phyloP scores from a whole-genome alignment of 148 eudicot species.

The Camellia lanceoleosa region DNA sequence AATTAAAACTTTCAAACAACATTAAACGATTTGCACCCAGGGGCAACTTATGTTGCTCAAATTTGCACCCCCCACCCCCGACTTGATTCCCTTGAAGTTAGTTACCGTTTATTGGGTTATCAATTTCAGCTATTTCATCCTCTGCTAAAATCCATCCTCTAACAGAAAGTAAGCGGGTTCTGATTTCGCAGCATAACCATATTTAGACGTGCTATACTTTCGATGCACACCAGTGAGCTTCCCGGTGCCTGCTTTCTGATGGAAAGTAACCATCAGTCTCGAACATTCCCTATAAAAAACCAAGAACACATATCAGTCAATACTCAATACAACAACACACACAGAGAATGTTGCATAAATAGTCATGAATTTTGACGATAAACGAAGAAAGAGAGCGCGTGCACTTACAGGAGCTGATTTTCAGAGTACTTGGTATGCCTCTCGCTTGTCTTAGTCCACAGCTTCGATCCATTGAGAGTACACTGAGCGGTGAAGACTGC shows the following conservation, averaged over 20 bases:
- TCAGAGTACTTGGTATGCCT: conserved; percentile 57
- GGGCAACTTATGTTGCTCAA: conserved; percentile 52
- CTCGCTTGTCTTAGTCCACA: conserved; percentile 73
- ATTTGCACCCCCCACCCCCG: background rate
- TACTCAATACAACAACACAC: too few species aligned
- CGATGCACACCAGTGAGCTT: conserved; percentile 71
- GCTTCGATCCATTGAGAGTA: conserved; percentile 39
- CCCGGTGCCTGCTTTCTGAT: conserved; percentile 61
- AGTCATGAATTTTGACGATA: background rate
- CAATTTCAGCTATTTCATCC: background rate
- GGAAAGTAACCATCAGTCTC: conserved; percentile 69
- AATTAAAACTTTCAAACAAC: background rate
- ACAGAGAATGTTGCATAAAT: background rate
- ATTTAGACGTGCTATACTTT: conserved; percentile 70
- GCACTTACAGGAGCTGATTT: conserved; percentile 59
- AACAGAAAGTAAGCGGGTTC: conserved; percentile 71
- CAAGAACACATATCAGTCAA: background rate
- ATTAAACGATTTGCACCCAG: background rate
- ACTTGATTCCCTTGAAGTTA: background rate
- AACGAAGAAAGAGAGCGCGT: background rate
- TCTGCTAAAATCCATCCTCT: conserved; percentile 25
- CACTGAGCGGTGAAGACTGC: conserved; percentile 73
- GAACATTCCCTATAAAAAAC: conserved; percentile 63
- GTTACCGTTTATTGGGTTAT: background rate
- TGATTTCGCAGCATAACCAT: conserved; percentile 58